Evolutionary conservation across 192 early-diverging fungal genomes (phyloP).

Genomic region (Podila clonocystis): DNA sequence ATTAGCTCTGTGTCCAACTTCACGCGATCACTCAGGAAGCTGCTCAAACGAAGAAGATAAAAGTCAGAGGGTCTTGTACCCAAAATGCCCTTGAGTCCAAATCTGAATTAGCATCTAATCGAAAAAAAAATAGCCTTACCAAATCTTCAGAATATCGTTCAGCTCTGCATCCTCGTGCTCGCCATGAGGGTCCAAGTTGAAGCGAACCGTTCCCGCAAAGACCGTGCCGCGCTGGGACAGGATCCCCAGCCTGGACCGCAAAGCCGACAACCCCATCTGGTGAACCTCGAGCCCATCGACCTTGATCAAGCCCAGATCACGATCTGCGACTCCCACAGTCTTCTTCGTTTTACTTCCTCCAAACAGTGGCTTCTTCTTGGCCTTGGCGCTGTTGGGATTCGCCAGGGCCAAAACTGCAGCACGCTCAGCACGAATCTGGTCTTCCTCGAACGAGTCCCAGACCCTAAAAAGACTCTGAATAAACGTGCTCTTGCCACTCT

Average conservation of each 20-base stretch:
- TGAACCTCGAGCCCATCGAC: constrained; percentile 76
- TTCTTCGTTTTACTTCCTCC: neutral
- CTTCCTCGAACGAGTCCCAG: constrained; percentile 46
- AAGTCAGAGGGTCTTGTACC: too few relatives aligned
- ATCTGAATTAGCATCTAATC: too few relatives aligned
- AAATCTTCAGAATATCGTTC: constrained; percentile 70
- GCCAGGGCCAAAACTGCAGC: neutral
- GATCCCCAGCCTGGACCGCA: constrained; percentile 56
- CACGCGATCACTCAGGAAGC: constrained; percentile 44
- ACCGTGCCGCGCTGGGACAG: constrained; percentile 40
- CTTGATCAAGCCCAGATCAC: constrained; percentile 57
- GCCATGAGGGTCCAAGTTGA: constrained; percentile 77
- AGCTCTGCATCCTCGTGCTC: constrained; percentile 72
- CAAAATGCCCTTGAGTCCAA: too few relatives aligned
- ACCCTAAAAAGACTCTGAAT: constrained; percentile 43
- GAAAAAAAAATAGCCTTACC: constrained; percentile 5
- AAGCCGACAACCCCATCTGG: constrained; percentile 59
- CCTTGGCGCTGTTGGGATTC: neutral
- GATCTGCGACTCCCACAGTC: neutral
- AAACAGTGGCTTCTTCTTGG: neutral
- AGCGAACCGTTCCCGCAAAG: constrained; percentile 55
- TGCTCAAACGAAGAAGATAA: neutral
- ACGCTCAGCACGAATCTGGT: constrained; percentile 17
- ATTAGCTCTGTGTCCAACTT: constrained; percentile 43
- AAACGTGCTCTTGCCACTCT: constrained; percentile 46